Evolutionary conservation across 352 stramenopile species (phyloP).

Genomic region (Globisporangium orthogonon): DNA sequence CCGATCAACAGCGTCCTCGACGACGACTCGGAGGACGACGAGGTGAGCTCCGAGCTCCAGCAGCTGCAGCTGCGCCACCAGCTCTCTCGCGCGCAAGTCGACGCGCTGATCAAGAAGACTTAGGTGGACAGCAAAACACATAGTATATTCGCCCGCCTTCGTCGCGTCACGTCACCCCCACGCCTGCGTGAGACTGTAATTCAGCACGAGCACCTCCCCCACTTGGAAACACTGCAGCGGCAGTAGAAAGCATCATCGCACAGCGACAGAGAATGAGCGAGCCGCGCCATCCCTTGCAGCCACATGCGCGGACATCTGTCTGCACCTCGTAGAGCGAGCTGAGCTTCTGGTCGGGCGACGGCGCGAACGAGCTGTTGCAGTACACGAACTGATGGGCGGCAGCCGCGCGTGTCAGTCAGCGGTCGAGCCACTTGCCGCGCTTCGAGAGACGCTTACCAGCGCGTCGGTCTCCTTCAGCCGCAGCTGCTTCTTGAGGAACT

Average conservation of each 20-base stretch:
- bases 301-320: background rate
- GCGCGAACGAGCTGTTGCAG: constrained; percentile 84
- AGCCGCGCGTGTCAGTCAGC: background rate
- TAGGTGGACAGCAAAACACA: background rate
- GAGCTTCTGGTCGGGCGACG: constrained; percentile 74
- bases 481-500: constrained; percentile 80
- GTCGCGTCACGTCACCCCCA: constrained; percentile 44
- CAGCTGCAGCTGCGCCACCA: constrained; percentile 69
- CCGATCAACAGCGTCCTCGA: constrained; percentile 49
- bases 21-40: constrained; percentile 52
- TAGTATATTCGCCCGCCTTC: constrained; percentile 4
- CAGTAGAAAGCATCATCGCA: background rate
- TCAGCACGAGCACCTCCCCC: constrained; percentile 72
- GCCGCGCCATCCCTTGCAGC: too few relatives aligned
- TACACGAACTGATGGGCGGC: constrained; percentile 72
- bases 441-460: constrained; percentile 30
- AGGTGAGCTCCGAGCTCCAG: constrained; percentile 54
- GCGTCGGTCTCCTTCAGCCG: constrained; percentile 69
- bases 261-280: too few relatives aligned
- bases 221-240: constrained; percentile 68
- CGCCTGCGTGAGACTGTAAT: constrained; percentile 82
- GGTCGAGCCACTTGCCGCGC: background rate
- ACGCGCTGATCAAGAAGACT: constrained; percentile 50
- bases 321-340: constrained; percentile 68
- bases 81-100: constrained; percentile 61